Evolutionary conservation across 768 basidiomycete genomes (phyloP), one percentile per base, ranked within the genome.

Genomic region (Collybia mongolica): DNA sequence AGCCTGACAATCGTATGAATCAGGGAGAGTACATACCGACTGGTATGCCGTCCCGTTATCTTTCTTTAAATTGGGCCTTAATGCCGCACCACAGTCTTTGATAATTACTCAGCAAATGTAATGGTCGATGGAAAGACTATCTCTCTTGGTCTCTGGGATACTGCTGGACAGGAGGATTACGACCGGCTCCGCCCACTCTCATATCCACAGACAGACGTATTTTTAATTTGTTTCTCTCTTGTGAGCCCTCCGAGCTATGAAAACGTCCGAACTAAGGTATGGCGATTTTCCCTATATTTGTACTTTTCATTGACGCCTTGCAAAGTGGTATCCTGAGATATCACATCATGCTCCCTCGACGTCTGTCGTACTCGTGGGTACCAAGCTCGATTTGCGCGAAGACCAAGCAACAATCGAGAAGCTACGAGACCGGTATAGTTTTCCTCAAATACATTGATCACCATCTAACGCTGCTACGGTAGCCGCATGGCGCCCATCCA

Each of bases 91-190:
- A 37, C 65, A 88, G 97, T 99, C 36, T 99, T 98, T 68, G 97
- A 98, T 75, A 98, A 98, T 75, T 98, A 97, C 66, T 94, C 92
- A 48, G 94, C 93, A 53, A 96, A 95, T 72, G 95, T 99, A 48
- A 93, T 98, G 87, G 97, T 99, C 41, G 97, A 99, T 62, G 93
- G 93, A 60, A 95, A 96, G 79, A 97, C 97, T 46, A 95, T 98
- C 64, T 97, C 93, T 53, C 84, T 98, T 49, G 96, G 96, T 44
- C 77, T 99, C 49, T 99, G 97, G 97, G 97, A 99, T 81, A 99
- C 97, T n/a, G 97, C 97, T 29, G 97, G 97, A 58, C 97, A 99
- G 73, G 97, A 99, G 71, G 96, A 99, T 76, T 99, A 96, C 67
- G 93, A 96, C 73, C 88, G 97, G 39, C 88, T 99, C 60, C 87